These are phyloP conservation scores for Penicillium sp. DNA, from an alignment of 2,329 filamentous ascomycete species.

Conservation along the genomic window DNA sequence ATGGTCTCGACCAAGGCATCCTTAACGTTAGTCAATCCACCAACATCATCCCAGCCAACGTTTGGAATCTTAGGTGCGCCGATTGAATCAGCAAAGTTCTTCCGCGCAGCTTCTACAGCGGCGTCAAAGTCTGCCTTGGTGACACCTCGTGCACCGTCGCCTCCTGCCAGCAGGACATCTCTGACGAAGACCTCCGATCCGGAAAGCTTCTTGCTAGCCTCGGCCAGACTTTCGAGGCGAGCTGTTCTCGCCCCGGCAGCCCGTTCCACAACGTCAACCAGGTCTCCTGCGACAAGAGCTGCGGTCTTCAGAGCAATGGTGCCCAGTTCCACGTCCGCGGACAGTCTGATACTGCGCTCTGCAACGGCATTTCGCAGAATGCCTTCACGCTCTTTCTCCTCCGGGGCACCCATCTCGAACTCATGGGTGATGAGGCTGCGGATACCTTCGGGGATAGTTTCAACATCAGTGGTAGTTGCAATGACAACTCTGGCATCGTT, in stretches of 20 bases:
- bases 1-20: slow-evolving; percentile 97
- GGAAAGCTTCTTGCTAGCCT: slow-evolving; percentile 31
- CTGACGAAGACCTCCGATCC: slow-evolving; percentile 60
- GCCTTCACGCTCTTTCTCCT: slow-evolving; percentile 86
- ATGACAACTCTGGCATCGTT: slow-evolving; percentile 78
- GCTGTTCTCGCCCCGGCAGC: slow-evolving; percentile 74
- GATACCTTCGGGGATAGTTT: slow-evolving; percentile 88
- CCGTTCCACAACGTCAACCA: slow-evolving; percentile 91
- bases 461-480: slow-evolving; percentile 91
- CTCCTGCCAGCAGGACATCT: slow-evolving; percentile 87
- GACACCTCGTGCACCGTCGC: slow-evolving; percentile 72
- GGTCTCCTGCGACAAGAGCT: slow-evolving; percentile 87
- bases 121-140: slow-evolving; percentile 82
- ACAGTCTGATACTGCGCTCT: slow-evolving; percentile 72
- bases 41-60: slow-evolving; percentile 94
- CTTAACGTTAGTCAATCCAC: slow-evolving; percentile 89
- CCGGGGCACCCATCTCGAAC: slow-evolving; percentile 86
- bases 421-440: slow-evolving; percentile 93
- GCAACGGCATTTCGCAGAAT: slow-evolving; percentile 78
- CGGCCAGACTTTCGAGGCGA: slow-evolving; percentile 72
- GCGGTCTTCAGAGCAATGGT: slow-evolving; percentile 92
- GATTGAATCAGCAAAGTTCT: slow-evolving; percentile 97
- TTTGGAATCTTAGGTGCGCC: slow-evolving; percentile 98
- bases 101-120: slow-evolving; percentile 92
- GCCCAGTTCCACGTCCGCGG: slow-evolving; percentile 78